phyloP scores from a whole-genome alignment of 768 basidiomycete genomes.

The Pleurotus ostreatus region DNA sequence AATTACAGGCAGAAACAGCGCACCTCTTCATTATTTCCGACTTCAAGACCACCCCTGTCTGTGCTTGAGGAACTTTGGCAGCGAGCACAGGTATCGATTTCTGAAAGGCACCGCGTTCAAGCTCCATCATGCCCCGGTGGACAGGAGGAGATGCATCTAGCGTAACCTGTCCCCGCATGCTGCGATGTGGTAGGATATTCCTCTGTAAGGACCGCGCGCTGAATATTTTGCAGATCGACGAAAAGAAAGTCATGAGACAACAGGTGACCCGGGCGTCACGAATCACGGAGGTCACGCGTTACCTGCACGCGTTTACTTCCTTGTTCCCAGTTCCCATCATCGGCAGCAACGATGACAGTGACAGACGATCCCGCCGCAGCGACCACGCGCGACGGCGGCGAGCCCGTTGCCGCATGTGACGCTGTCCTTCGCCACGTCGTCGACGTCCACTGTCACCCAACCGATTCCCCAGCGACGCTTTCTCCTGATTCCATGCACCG shows the following conservation, averaged over 20 bases:
- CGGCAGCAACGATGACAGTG: slow-evolving; percentile 13
- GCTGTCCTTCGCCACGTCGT: slow-evolving; percentile 63
- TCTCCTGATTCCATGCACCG: slow-evolving; percentile 43
- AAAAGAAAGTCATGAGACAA: background rate
- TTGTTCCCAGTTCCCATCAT: background rate
- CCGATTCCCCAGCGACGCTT: slow-evolving; percentile 54
- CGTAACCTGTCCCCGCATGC: slow-evolving; percentile 34
- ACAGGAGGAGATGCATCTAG: slow-evolving; percentile 38
- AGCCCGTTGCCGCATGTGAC: background rate
- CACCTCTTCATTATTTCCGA: slow-evolving; percentile 59
- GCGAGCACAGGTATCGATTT: slow-evolving; percentile 67
- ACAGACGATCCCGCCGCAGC: slow-evolving; percentile 19
- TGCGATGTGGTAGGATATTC: slow-evolving; percentile 6
- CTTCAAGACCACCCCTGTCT: slow-evolving; percentile 53
- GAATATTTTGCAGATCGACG: background rate
- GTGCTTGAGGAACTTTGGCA: slow-evolving; percentile 53
- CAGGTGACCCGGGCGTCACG: too few relatives aligned
- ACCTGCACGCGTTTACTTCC: too few relatives aligned
- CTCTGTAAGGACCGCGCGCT: background rate
- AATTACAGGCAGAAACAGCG: slow-evolving; percentile 12
- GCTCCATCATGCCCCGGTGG: slow-evolving; percentile 42
- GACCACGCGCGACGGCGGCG: background rate
- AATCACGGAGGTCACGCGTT: too few relatives aligned
- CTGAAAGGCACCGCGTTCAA: slow-evolving; percentile 66
- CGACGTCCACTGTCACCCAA: slow-evolving; percentile 93